Percentiles rank a stretch among this genome's conserved stretches.
Evolutionary conservation across 192 early-diverging fungal genomes (phyloP).

Genomic region (Helicostylum pulchrum): DNA sequence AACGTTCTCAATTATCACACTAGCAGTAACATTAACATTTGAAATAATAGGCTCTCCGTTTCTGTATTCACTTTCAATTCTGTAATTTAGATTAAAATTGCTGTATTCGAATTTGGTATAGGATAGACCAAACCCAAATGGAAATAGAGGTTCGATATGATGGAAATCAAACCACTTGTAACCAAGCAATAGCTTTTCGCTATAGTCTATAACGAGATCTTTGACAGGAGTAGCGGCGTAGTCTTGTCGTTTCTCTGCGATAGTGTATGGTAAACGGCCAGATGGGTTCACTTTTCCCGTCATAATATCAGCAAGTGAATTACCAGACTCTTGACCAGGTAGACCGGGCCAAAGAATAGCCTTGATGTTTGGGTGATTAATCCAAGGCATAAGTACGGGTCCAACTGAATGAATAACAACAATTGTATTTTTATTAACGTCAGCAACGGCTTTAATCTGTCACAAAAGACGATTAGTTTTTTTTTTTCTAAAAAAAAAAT

Average conservation of each 20-base stretch:
- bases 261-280: slow-evolving; percentile 62
- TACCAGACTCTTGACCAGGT: slow-evolving; percentile 67
- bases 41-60: not conserved
- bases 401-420: slow-evolving; percentile 58
- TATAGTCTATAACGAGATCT: slow-evolving; percentile 29
- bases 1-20: slow-evolving; percentile 36
- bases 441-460: slow-evolving; percentile 46
- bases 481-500: not conserved
- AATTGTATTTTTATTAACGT: slow-evolving; percentile 48
- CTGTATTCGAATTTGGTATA: slow-evolving; percentile 60
- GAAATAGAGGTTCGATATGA: slow-evolving; percentile 47
- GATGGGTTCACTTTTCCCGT: slow-evolving; percentile 64
- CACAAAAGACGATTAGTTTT: not conserved
- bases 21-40: not conserved
- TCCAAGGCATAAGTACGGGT: slow-evolving; percentile 57
- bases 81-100: slow-evolving; percentile 19
- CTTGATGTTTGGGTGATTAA: slow-evolving; percentile 56
- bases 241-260: slow-evolving; percentile 39
- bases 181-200: slow-evolving; percentile 52
- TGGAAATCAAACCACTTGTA: slow-evolving; percentile 52
- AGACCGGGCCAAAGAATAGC: slow-evolving; percentile 54
- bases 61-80: too few species aligned
- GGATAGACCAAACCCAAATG: slow-evolving; percentile 65
- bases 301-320: slow-evolving; percentile 62
- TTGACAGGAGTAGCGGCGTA: slow-evolving; percentile 30